A percentile compares a stretch with the other conserved stretches of the same genome.
These are phyloP conservation scores for Pestalotiopsis sp. DNA, from an alignment of 2,329 filamentous ascomycete species.

Conservation along the genomic window DNA sequence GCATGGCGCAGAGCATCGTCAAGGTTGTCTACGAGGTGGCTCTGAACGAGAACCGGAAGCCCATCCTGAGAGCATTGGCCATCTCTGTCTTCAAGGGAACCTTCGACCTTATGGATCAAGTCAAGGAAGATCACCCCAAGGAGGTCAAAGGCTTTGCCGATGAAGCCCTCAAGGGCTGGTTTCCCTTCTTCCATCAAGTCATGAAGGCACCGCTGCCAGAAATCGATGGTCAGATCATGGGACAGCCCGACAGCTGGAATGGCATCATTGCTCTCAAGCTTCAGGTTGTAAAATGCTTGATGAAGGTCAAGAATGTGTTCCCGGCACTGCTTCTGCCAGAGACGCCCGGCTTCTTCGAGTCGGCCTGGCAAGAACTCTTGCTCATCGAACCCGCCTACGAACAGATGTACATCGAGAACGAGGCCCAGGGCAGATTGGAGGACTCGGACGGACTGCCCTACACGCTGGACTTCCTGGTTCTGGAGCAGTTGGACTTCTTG, in stretches of 20 bases:
- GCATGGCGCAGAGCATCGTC: slow-evolving; percentile 83
- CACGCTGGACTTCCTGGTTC: slow-evolving; percentile 87
- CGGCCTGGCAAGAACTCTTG: slow-evolving; percentile 86
- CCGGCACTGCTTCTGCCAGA: slow-evolving; percentile 80
- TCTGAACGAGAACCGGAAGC: slow-evolving; percentile 72
- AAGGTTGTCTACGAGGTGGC: slow-evolving; percentile 83
- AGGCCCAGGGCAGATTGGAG: slow-evolving; percentile 84
- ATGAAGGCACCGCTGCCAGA: slow-evolving; percentile 78
- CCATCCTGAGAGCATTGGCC: slow-evolving; percentile 78
- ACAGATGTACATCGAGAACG: slow-evolving; percentile 82
- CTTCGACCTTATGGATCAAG: slow-evolving; percentile 95
- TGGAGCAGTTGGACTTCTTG: slow-evolving; percentile 94
- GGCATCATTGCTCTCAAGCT: slow-evolving; percentile 85
- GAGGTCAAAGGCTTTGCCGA: slow-evolving; percentile 90
- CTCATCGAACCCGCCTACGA: slow-evolving; percentile 74
- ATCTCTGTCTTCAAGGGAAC: slow-evolving; percentile 89
- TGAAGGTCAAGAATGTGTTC: slow-evolving; percentile 86
- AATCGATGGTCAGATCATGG: slow-evolving; percentile 54
- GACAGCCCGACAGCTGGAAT: slow-evolving; percentile 71
- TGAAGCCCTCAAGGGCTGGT: slow-evolving; percentile 81
- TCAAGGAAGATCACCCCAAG: slow-evolving; percentile 87
- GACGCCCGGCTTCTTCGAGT: slow-evolving; percentile 80
- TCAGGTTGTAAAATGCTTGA: slow-evolving; percentile 90
- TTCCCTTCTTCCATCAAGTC: slow-evolving; percentile 82
- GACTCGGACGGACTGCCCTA: slow-evolving; percentile 92